Percentiles rank a stretch among this genome's conserved stretches.
Evolutionary conservation across 2,329 filamentous ascomycete genomes (phyloP).

Genomic region (Furcasterigmium sp.): DNA sequence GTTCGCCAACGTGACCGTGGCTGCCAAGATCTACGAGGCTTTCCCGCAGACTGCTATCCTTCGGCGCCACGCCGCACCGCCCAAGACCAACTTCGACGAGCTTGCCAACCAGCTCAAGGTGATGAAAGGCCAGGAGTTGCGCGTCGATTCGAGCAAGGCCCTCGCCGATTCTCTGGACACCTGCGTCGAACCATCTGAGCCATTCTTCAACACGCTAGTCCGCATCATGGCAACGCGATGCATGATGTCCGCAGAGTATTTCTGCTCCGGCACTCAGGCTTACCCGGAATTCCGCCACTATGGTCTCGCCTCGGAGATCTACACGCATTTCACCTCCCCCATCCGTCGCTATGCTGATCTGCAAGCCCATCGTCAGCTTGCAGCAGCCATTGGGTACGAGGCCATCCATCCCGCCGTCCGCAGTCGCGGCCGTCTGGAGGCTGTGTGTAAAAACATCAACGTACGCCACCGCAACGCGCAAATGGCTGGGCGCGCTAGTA

Average conservation of each 20-base stretch:
- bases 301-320: slow-evolving; percentile 91
- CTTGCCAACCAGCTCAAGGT: slow-evolving; percentile 85
- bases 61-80: slow-evolving; percentile 84
- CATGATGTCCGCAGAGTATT: slow-evolving; percentile 99
- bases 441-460: slow-evolving; percentile 98
- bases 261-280: slow-evolving; percentile 87
- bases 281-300: slow-evolving; percentile 97
- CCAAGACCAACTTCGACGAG: slow-evolving; percentile 95
- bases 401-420: slow-evolving; percentile 75
- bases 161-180: slow-evolving; percentile 86
- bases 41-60: slow-evolving; percentile 95
- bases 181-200: slow-evolving; percentile 73
- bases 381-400: slow-evolving; percentile 92
- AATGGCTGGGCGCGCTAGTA: slow-evolving; percentile 85
- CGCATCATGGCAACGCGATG: slow-evolving; percentile 96
- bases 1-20: slow-evolving; percentile 93
- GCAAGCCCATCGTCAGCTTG: slow-evolving; percentile 87
- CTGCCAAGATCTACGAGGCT: slow-evolving; percentile 79
- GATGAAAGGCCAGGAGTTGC: slow-evolving; percentile 75
- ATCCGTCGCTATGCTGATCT: slow-evolving; percentile 98
- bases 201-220: slow-evolving; percentile 97
- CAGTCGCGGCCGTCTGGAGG: slow-evolving; percentile 79
- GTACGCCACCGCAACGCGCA: slow-evolving; percentile 95
- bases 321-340: slow-evolving; percentile 97
- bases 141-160: slow-evolving; percentile 83